Percentiles rank a stretch among this genome's conserved stretches.
These are phyloP conservation scores for Fusarium staphyleae DNA, from an alignment of 2,329 filamentous ascomycete species.

Conservation along the genomic window DNA sequence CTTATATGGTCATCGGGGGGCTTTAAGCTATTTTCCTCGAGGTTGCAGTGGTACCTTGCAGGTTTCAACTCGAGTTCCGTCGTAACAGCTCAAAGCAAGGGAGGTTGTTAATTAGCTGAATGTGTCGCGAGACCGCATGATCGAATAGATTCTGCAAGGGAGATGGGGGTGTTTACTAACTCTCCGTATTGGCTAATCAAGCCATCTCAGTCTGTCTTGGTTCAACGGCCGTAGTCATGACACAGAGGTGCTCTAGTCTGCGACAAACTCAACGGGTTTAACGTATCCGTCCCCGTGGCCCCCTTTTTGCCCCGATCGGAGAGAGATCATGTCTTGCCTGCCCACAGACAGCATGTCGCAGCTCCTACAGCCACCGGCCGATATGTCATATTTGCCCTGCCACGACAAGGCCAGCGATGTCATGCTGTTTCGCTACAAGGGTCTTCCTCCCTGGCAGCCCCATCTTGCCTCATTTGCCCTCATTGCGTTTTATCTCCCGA, in stretches of 20 bases:
- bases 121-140: conserved; percentile 7
- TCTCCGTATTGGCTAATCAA: background rate
- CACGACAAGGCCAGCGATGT: background rate
- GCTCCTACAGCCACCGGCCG: conserved; percentile 14
- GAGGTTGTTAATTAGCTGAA: background rate
- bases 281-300: conserved; percentile 3
- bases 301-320: background rate
- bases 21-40: background rate
- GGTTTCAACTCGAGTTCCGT: conserved; percentile 1
- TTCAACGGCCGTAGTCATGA: conserved; percentile 9
- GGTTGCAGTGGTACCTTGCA: conserved; percentile 34
- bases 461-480: conserved; percentile 15
- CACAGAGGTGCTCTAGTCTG: background rate
- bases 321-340: background rate
- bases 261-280: background rate
- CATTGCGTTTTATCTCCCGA: background rate
- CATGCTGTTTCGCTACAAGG: background rate
- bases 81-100: conserved; percentile 19
- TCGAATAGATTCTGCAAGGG: conserved; percentile 29
- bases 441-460: background rate
- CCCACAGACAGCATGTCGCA: conserved; percentile 9
- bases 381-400: conserved; percentile 17
- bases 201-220: background rate
- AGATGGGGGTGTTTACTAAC: conserved; percentile 1
- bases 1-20: background rate